Evolutionary conservation across 345 rosid genomes (phyloP).

Genomic region (Lepidium africanum): DNA sequence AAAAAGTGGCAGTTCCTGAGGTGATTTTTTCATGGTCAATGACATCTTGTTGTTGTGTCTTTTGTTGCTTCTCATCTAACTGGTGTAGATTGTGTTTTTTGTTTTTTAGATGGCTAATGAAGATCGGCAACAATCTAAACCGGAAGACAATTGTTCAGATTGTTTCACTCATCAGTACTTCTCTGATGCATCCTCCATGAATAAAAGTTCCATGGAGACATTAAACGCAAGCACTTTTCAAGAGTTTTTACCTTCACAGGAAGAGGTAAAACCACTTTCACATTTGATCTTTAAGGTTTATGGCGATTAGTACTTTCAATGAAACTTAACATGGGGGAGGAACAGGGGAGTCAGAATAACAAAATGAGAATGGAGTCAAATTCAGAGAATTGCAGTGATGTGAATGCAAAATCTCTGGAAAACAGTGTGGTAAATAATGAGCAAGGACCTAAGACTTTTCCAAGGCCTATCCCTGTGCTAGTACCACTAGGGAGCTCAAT

Average conservation of each 20-base stretch:
- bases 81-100: neutral
- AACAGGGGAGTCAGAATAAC: constrained; percentile 43
- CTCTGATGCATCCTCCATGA: constrained; percentile 43
- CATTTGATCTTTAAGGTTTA: constrained; percentile 24
- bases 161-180: constrained; percentile 42
- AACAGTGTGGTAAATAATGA: constrained; percentile 25
- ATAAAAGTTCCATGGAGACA: constrained; percentile 36
- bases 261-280: constrained; percentile 40
- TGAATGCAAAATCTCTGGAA: constrained; percentile 30
- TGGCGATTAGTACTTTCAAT: constrained; percentile 34
- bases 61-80: neutral
- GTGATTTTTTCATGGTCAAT: constrained; percentile 26
- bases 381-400: constrained; percentile 31
- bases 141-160: constrained; percentile 64
- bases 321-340: constrained; percentile 5
- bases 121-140: constrained; percentile 33
- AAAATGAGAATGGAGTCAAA: constrained; percentile 37
- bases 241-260: constrained; percentile 53
- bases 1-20: constrained; percentile 53
- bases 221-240: constrained; percentile 45
- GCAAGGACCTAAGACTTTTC: constrained; percentile 44
- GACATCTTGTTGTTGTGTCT: neutral
- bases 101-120: constrained; percentile 44
- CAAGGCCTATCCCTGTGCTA: constrained; percentile 52
- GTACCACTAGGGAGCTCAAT: constrained; percentile 50